Percentiles rank a stretch among this genome's conserved stretches.
Conservation (phyloP, 177 flowering plant genomes). For the Vitis hybrid region DNA sequence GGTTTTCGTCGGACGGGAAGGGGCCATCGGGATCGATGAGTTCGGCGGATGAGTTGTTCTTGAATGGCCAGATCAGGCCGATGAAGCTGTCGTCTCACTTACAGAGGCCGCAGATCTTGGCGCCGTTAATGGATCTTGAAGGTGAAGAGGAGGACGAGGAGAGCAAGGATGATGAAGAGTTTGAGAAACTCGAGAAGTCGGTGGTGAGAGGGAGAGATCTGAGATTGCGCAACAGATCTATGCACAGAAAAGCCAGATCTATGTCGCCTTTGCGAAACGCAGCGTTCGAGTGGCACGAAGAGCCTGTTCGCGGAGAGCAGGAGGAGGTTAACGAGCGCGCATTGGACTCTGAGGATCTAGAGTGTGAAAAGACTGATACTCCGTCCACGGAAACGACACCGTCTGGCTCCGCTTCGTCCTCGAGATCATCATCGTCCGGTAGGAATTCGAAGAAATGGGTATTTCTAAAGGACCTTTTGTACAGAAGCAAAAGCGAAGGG, state of each 20-base stretch:
- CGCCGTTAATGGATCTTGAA: slow-evolving; percentile 53
- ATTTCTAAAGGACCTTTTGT: slow-evolving; percentile 31
- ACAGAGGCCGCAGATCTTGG: slow-evolving; percentile 49
- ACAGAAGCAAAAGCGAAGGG: slow-evolving; percentile 52
- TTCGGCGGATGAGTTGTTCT: slow-evolving; percentile 77
- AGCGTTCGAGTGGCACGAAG: slow-evolving; percentile 34
- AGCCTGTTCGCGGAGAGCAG: slow-evolving; percentile 12
- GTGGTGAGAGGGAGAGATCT: slow-evolving; percentile 48
- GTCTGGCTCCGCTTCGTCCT: slow-evolving; percentile 47
- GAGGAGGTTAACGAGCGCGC: slow-evolving; percentile 11
- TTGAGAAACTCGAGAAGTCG: slow-evolving; percentile 11
- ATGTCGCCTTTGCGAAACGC: slow-evolving; percentile 47
- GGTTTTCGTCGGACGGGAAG: slow-evolving; percentile 25
- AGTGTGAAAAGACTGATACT: neutral
- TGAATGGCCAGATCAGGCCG: slow-evolving; percentile 79
- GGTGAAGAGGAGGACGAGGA: slow-evolving; percentile 30
- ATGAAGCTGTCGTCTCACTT: slow-evolving; percentile 63
- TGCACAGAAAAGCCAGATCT: slow-evolving; percentile 63
- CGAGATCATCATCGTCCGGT: slow-evolving; percentile 33
- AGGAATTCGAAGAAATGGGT: slow-evolving; percentile 37
- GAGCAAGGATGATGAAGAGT: slow-evolving; percentile 16
- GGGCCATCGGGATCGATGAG: slow-evolving; percentile 45
- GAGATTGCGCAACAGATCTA: slow-evolving; percentile 38
- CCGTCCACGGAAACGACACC: slow-evolving; percentile 26
- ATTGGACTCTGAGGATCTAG: slow-evolving; percentile 2